phyloP scores from a whole-genome alignment of 164 flowering plant genomes.

The Umbilicus rupestris region DNA sequence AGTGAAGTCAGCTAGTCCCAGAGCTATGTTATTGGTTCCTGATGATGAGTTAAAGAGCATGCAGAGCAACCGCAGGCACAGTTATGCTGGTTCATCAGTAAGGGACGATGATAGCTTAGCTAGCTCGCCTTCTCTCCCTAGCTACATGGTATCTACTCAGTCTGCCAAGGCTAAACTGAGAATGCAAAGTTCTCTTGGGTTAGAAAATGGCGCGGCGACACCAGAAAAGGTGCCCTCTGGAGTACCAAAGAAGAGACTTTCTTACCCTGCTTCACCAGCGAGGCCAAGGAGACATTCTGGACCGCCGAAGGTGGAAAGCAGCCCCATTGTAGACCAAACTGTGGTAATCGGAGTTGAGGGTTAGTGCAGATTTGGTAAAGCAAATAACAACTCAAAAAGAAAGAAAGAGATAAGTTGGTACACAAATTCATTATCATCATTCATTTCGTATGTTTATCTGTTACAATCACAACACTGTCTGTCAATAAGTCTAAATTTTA shows the following conservation, averaged over 20 bases:
- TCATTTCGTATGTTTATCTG: no score
- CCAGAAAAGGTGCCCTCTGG: conserved; percentile 29
- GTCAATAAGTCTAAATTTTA: no score
- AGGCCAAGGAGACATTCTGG: conserved; percentile 49
- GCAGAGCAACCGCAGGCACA: conserved; percentile 50
- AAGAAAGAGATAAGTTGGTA: no score
- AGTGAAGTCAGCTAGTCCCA: conserved; percentile 43
- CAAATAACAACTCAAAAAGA: no score
- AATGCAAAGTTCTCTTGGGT: conserved; percentile 37
- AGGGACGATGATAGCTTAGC: conserved; percentile 56
- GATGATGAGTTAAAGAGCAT: conserved; percentile 60
- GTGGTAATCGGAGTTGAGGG: neutral
- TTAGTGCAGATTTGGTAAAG: neutral
- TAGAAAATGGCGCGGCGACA: conserved; percentile 29
- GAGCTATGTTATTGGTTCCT: conserved; percentile 15
- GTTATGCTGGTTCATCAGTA: conserved; percentile 42
- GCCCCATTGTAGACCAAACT: conserved; percentile 19
- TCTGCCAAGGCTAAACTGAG: conserved; percentile 64
- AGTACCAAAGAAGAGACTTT: conserved; percentile 50
- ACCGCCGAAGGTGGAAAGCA: conserved; percentile 44
- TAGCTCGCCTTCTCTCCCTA: conserved; percentile 50
- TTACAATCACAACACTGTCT: no score
- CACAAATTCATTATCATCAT: no score
- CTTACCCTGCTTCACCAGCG: conserved; percentile 48
- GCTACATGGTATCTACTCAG: conserved; percentile 72